Conservation (phyloP, 306 rosid genomes). For the Chamaecrista fasciculata region DNA sequence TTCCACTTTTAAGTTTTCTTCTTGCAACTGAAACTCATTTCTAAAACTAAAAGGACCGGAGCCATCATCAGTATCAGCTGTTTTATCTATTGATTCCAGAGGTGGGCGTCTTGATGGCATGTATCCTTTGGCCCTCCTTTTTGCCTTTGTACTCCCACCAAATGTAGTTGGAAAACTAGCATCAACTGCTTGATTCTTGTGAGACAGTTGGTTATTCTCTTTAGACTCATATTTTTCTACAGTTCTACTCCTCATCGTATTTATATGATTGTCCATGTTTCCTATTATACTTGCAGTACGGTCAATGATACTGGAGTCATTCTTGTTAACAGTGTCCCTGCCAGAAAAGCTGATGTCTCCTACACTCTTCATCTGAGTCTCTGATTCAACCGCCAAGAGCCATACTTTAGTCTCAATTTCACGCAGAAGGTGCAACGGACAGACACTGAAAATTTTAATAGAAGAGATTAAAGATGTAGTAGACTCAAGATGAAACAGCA, state of each 20-base stretch:
- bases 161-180: conserved; percentile 49
- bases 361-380: conserved; percentile 82
- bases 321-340: conserved; percentile 54
- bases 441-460: conserved; percentile 59
- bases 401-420: conserved; percentile 96
- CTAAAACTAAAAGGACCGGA: conserved; percentile 45
- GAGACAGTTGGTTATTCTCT: conserved; percentile 54
- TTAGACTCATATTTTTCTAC: conserved; percentile 65
- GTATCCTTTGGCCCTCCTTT: conserved; percentile 84
- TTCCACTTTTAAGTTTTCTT: conserved; percentile 67
- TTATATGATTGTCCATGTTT: conserved; percentile 89
- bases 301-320: conserved; percentile 79
- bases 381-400: conserved; percentile 95
- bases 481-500: conserved; percentile 26
- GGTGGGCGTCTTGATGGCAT: conserved; percentile 54
- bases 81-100: conserved; percentile 58
- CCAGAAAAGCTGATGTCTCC: conserved; percentile 63
- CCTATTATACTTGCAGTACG: conserved; percentile 79
- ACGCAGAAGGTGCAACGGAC: conserved; percentile 85
- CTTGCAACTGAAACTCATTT: conserved; percentile 62
- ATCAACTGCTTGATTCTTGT: conserved; percentile 64
- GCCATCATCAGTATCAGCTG: conserved; percentile 63
- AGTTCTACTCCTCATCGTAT: conserved; percentile 52
- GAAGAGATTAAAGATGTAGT: conserved; percentile 27
- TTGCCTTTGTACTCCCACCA: conserved; percentile 70